Conservation (phyloP, 345 rosid species). For the Sapria himalayana region DNA sequence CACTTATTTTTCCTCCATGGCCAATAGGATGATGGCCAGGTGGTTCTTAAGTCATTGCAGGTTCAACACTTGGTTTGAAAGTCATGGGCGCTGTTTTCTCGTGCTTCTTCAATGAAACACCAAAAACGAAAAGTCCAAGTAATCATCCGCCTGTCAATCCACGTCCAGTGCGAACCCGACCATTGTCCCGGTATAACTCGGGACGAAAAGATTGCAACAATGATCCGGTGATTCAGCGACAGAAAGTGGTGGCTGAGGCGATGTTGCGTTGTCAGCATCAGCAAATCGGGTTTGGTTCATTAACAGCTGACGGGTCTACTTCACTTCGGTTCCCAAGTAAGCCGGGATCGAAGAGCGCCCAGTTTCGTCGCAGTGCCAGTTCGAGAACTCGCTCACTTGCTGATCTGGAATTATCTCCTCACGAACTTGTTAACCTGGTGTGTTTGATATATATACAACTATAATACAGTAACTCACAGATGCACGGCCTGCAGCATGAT, state of each 20-base stretch:
- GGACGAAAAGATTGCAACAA: conserved; percentile 31
- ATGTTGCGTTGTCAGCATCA: conserved; percentile 41
- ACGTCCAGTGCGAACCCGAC: conserved; percentile 58
- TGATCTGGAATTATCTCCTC: conserved; percentile 77
- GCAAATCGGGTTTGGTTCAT: conserved; percentile 19
- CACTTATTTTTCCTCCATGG: too few relatives aligned
- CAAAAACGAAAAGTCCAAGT: too few relatives aligned
- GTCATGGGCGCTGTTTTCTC: too few relatives aligned
- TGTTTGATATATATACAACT: neutral
- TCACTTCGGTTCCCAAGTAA: conserved; percentile 45
- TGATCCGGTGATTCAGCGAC: conserved; percentile 44
- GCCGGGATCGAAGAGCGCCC: conserved; percentile 33
- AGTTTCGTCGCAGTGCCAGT: conserved; percentile 78
- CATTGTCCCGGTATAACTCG: too few relatives aligned
- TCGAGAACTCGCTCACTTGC: conserved; percentile 67
- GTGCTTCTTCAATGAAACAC: too few relatives aligned
- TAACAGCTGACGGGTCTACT: conserved; percentile 58
- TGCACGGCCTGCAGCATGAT: too few relatives aligned
- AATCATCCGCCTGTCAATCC: too few relatives aligned
- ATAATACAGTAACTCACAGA: too few relatives aligned
- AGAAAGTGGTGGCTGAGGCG: conserved; percentile 64
- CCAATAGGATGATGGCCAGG: too few relatives aligned
- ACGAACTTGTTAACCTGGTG: conserved; percentile 81
- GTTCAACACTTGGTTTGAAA: too few relatives aligned
- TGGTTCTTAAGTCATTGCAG: too few relatives aligned